These are phyloP conservation scores for Aspergillus neoniger DNA, from an alignment of 2,329 filamentous ascomycete species.

Conservation along the genomic window DNA sequence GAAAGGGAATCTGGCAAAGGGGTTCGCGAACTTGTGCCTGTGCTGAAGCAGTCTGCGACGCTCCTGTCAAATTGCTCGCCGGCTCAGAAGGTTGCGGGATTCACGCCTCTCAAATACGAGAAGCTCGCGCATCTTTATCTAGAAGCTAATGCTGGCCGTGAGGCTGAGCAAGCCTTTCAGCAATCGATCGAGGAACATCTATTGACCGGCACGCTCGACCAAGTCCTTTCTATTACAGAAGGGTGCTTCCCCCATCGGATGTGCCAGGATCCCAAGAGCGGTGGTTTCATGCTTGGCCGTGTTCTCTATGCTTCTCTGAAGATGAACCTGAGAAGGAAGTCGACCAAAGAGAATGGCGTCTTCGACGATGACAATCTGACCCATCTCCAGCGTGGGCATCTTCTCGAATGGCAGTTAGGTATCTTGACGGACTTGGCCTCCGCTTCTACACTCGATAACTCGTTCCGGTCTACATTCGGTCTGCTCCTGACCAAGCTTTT, in stretches of 20 bases:
- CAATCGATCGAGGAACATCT: constrained; percentile 47
- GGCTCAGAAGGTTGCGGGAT: constrained; percentile 40
- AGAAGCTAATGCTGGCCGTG: constrained; percentile 37
- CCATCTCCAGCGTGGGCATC: constrained; percentile 29
- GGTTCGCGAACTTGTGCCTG: constrained; percentile 37
- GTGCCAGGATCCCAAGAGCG: constrained; percentile 38
- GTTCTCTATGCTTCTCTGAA: constrained; percentile 41
- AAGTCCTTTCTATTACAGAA: constrained; percentile 29
- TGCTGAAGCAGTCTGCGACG: constrained; percentile 45
- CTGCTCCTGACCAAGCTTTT: constrained; percentile 36
- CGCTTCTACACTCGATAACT: constrained; percentile 28
- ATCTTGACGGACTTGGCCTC: constrained; percentile 36
- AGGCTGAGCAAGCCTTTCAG: constrained; percentile 41
- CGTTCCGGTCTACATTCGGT: constrained; percentile 30
- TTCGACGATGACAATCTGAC: constrained; percentile 37
- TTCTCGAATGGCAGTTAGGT: constrained; percentile 43
- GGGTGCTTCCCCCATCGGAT: constrained; percentile 29
- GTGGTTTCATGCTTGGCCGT: constrained; percentile 40
- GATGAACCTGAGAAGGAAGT: constrained; percentile 35
- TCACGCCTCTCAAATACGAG: constrained; percentile 48
- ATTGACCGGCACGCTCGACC: constrained; percentile 36
- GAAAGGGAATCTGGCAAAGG: constrained; percentile 40
- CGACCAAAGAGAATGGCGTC: constrained; percentile 25
- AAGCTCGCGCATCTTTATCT: constrained; percentile 45
- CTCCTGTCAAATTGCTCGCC: constrained; percentile 38